Percentiles rank a stretch among this genome's conserved stretches.
These are phyloP conservation scores for Colletotrichum filicis DNA, from an alignment of 2,329 filamentous ascomycete genomes.

Conservation along the genomic window DNA sequence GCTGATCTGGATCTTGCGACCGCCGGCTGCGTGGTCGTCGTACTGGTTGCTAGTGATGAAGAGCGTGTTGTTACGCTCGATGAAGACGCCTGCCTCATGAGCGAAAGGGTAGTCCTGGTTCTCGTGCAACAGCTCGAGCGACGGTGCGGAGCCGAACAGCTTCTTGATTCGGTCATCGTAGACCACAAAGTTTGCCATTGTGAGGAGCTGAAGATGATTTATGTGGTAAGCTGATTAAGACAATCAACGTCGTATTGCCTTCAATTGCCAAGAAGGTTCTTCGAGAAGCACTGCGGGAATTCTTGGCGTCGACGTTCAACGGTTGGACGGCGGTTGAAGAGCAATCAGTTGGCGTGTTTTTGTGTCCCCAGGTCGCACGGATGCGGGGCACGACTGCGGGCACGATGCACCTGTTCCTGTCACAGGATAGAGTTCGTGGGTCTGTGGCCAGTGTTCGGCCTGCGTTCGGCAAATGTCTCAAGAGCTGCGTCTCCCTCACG, in stretches of 20 bases:
- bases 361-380: not conserved
- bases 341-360: not conserved
- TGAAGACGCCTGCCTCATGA: conserved; percentile 57
- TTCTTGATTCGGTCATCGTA: conserved; percentile 21
- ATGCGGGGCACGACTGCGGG: conserved; percentile 17
- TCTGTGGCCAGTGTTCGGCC: not conserved
- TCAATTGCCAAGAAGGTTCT: not conserved
- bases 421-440: not conserved
- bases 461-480: conserved; percentile 3
- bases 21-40: conserved; percentile 31
- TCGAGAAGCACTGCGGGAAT: not conserved
- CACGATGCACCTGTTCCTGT: conserved; percentile 13
- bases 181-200: conserved; percentile 26
- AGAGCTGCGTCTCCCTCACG: not conserved
- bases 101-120: conserved; percentile 56
- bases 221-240: not conserved
- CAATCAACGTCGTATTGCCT: not conserved
- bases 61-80: conserved; percentile 41
- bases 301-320: not conserved
- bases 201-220: not conserved
- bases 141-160: conserved; percentile 48
- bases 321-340: not conserved
- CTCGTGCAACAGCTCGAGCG: conserved; percentile 50
- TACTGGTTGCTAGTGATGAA: conserved; percentile 50
- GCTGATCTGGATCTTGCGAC: conserved; percentile 43